Percentiles rank a stretch among this genome's conserved stretches.
These are phyloP conservation scores for Hypoxylon intermedium DNA, from an alignment of 495 filamentous ascomycete species.

Conservation along the genomic window DNA sequence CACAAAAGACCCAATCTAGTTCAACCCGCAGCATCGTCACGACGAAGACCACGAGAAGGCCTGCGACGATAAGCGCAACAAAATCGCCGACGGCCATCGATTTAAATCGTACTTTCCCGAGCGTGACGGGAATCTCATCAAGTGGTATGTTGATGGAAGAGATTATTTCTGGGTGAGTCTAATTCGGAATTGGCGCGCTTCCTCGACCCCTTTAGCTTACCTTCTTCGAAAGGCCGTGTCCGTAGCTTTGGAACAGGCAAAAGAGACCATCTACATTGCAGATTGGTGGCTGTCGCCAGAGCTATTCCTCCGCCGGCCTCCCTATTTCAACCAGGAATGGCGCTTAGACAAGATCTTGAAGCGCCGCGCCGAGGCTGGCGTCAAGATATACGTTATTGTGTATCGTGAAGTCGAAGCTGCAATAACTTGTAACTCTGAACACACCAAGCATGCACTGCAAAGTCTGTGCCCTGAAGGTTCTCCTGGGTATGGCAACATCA, in stretches of 20 bases:
- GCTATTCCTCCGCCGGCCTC: constrained; percentile 85
- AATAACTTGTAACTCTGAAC: constrained; percentile 87
- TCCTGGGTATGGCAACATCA: constrained; percentile 85
- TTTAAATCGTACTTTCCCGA: constrained; percentile 88
- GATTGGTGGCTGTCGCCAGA: constrained; percentile 99
- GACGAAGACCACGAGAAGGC: constrained; percentile 89
- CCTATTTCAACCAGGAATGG: constrained; percentile 83
- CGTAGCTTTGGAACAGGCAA: constrained; percentile 81
- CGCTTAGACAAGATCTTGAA: constrained; percentile 86
- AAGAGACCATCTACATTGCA: constrained; percentile 92
- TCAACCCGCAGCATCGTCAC: constrained; percentile 93
- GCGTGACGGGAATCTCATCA: constrained; percentile 82
- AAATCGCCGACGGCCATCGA: constrained; percentile 76
- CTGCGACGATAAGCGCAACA: constrained; percentile 79
- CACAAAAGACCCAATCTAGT: constrained; percentile 34
- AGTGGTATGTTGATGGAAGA: constrained; percentile 95
- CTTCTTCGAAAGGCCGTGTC: constrained; percentile 67
- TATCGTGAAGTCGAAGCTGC: constrained; percentile 90
- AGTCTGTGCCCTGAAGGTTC: constrained; percentile 79
- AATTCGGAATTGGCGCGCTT: neutral
- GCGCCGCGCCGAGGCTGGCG: constrained; percentile 84
- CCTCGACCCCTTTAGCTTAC: neutral
- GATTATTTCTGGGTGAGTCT: constrained; percentile 83
- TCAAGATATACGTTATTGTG: constrained; percentile 92
- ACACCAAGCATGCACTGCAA: constrained; percentile 89